phyloP scores from a whole-genome alignment of 306 rosid genomes.

The Vigna trinervia region DNA sequence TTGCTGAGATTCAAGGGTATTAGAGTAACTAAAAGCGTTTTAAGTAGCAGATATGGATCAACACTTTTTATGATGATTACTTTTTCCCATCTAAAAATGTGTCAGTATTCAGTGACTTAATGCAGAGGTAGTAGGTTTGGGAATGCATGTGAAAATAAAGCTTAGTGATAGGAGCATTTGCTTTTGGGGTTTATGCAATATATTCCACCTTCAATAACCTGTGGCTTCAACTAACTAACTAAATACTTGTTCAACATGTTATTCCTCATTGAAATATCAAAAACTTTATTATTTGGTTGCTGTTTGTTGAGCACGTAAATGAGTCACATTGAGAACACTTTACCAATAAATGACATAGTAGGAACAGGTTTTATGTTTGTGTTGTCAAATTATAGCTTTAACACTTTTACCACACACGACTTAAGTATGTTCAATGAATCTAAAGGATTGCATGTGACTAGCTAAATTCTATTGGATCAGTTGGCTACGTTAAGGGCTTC shows the following conservation, averaged over 20 bases:
- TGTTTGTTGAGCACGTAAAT: conserved; percentile 36
- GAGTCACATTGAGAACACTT: conserved; percentile 41
- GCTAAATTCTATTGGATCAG: conserved; percentile 29
- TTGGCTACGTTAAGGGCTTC: neutral
- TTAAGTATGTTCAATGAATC: conserved; percentile 45
- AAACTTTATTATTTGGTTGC: conserved; percentile 27
- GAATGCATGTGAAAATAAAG: conserved; percentile 30
- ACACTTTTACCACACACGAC: conserved; percentile 21
- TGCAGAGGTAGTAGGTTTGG: conserved; percentile 38
- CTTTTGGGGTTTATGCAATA: conserved; percentile 36
- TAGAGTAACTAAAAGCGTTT: neutral
- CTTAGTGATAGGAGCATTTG: conserved; percentile 2
- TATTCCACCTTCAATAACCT: conserved; percentile 12
- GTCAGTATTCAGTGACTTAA: conserved; percentile 11
- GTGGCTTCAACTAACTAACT: conserved; percentile 36
- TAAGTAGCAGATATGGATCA: conserved; percentile 10
- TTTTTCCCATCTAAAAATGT: conserved; percentile 14
- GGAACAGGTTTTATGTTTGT: conserved; percentile 16
- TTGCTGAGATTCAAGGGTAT: neutral
- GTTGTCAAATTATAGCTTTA: conserved; percentile 21
- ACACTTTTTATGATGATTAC: neutral
- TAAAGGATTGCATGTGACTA: conserved; percentile 39
- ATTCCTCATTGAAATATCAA: conserved; percentile 30
- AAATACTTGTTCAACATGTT: conserved; percentile 3
- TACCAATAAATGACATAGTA: conserved; percentile 24